Evolutionary conservation across 2,329 filamentous ascomycete genomes (phyloP).

Genomic region (Aspergillus neoniger): DNA sequence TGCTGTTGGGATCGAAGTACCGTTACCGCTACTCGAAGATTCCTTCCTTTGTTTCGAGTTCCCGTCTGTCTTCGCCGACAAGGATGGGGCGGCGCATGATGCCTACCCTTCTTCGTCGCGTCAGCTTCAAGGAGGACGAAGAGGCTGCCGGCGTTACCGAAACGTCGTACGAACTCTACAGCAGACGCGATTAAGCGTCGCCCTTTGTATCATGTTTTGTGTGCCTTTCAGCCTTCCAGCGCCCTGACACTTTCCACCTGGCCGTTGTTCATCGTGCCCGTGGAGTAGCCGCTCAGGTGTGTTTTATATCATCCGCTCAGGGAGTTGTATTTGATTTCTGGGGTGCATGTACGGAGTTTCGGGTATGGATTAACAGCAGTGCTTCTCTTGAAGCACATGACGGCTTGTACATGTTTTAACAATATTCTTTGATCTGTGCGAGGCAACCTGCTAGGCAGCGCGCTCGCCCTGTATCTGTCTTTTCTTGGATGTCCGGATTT

Average conservation of each 20-base stretch:
- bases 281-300: constrained; percentile 18
- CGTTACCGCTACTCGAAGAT: constrained; percentile 42
- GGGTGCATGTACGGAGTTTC: constrained; percentile 29
- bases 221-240: constrained; percentile 15
- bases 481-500: constrained; percentile 21
- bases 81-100: constrained; percentile 37
- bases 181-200: constrained; percentile 34
- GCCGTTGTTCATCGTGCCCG: constrained; percentile 26
- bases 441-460: constrained; percentile 21
- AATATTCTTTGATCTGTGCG: constrained; percentile 23
- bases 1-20: constrained; percentile 44
- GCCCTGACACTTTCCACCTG: constrained; percentile 28
- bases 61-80: constrained; percentile 36
- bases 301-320: constrained; percentile 17
- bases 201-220: constrained; percentile 10
- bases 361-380: constrained; percentile 25
- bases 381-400: constrained; percentile 21
- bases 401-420: constrained; percentile 30
- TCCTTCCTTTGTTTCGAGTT: constrained; percentile 28
- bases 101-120: constrained; percentile 39
- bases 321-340: constrained; percentile 10
- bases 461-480: constrained; percentile 20
- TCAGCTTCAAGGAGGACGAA: constrained; percentile 46
- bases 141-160: constrained; percentile 36
- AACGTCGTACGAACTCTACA: constrained; percentile 42